Evolutionary conservation across 805 yeast species (phyloP), one percentile per base, ranked within the genome.

Genomic region (Metschnikowia peoriensis): DNA sequence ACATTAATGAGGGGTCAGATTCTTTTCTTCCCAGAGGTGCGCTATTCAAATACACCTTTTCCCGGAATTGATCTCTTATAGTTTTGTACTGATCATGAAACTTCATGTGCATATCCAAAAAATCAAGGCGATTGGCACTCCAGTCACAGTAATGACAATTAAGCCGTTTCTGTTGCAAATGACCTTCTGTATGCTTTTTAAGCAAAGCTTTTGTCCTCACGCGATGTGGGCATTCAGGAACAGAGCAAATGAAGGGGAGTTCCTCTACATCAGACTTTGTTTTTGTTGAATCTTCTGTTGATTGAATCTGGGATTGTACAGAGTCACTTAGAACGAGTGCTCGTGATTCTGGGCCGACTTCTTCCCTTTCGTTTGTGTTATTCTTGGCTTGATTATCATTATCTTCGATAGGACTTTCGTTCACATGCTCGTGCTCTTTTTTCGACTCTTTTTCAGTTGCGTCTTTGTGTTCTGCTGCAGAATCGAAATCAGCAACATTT

Each of bases 41-140:
- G 12, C 39, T 15, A 28, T 46, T 38, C 12, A 46, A 43, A 39
- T 8, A 38, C 7, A 38, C 38, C 28, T 38, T 29, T 16, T 46
- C 39, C 1, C 50, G 44, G 10, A 10, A 15, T 14, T 47, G 27
- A 22, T 41, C 32, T 28, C 40, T 40, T 5, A 39, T 46, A 14
- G 29, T 40, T 22, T 22, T 22, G 43, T 48, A 34, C 28, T 48
- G 38, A 5, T 12, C 12, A 34, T 42, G 46, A 9, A 37, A 37
- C 8, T 17, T n/a, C 51, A 48, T 48, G 40, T 48, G 51, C 2
- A 29, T 10, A 38, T 48, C 44, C 10, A 37, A 17, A 28, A 15
- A 43, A 27, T 48, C 51, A 16, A 42, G 42, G 11, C 51, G 46
- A 28, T 39, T 42, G n/a, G 51, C 15, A 5, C 40, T 29, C 51